Evolutionary conservation across 1,284 basidiomycete species (phyloP), one percentile per base, ranked within the genome.

Genomic region (Naganishia sp.): DNA sequence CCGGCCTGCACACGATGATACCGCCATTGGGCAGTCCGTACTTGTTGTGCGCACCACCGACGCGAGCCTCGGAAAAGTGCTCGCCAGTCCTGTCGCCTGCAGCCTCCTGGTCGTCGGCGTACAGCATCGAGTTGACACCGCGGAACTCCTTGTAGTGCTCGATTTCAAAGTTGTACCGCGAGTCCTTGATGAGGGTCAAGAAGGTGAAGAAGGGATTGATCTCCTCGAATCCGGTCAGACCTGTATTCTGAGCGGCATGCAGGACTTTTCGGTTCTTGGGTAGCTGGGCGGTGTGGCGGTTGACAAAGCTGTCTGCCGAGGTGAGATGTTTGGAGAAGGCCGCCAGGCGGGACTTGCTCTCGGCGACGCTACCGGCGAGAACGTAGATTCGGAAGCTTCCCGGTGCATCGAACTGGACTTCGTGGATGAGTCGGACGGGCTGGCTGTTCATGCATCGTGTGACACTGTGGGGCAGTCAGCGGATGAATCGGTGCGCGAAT

Each of bases 1-100:
- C 89, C 3, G 89, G 89, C 39, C 89, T 83, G 15, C 89, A 84
- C 41, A 88, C 81, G 32, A 89, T 84, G 28, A 89, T 76, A 6
- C 83, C 86, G 31, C 88, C 89, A 3, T 77, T 75, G 3, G 71
- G 57, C 23, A 80, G 71, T 6, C 88, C 88, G 72, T 84, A 88
- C 57, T 83, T 82, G 2, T 73, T 67, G 71, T 88, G 88, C 9
- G 81, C 39, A 73, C 74, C 46, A 70, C 71, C 47, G 71, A 71
- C n/a, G 76, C 73, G 67, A 81, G 77, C 32, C 72, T 78, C 50
- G 64, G 71, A 45, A 58, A 69, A 57, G 58, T 69, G 47, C 53
- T 72, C 65, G 53, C 74, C 63, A 85, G 78, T 76, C 74, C 31
- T 82, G 72, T n/a, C 77, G 71, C 56, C 75, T 56, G 70, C 76